Percentiles rank a stretch among this genome's conserved stretches.
Conservation (phyloP, 164 flowering plant species). For the Macadamia tetraphylla region DNA sequence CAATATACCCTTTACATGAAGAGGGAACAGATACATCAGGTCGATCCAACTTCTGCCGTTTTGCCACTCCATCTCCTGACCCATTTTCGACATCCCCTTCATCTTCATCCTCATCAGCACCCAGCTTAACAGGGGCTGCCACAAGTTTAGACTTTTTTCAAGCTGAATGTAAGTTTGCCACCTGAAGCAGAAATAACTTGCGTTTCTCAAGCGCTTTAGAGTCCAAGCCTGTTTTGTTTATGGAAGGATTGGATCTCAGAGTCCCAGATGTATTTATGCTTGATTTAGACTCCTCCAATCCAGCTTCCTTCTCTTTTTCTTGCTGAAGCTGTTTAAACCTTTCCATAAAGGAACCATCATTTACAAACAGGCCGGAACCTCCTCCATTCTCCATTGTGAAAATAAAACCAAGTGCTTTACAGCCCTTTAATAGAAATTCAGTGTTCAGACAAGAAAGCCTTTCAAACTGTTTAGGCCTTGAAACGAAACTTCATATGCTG, state of each 20-base stretch:
- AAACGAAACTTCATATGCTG: slow-evolving; percentile 10
- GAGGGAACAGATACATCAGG: slow-evolving; percentile 31
- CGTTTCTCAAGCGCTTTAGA: slow-evolving; percentile 30
- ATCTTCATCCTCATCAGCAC: slow-evolving; percentile 83
- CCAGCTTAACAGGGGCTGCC: slow-evolving; percentile 67
- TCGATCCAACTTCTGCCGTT: slow-evolving; percentile 60
- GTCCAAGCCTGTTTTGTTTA: slow-evolving; percentile 24
- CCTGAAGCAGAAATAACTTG: slow-evolving; percentile 34
- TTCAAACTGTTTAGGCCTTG: slow-evolving; percentile 29
- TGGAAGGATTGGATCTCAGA: slow-evolving; percentile 25
- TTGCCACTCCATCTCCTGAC: slow-evolving; percentile 39
- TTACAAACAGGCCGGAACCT: slow-evolving; percentile 61
- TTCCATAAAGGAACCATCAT: slow-evolving; percentile 98
- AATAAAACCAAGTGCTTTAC: slow-evolving; percentile 8
- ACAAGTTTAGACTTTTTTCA: slow-evolving; percentile 89
- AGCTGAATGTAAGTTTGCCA: slow-evolving; percentile 96
- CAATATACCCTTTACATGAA: slow-evolving; percentile 53
- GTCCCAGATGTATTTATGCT: slow-evolving; percentile 23
- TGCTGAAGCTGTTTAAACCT: slow-evolving; percentile 86
- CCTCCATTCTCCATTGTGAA: slow-evolving; percentile 55
- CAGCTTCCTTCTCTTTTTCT: slow-evolving; percentile 34
- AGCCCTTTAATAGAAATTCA: slow-evolving; percentile 21
- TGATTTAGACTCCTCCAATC: slow-evolving; percentile 29
- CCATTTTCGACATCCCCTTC: slow-evolving; percentile 36
- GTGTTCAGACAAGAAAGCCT: slow-evolving; percentile 43